Evolutionary conservation across 2,329 filamentous ascomycete species (phyloP), one percentile per base, ranked within the genome.

Genomic region (Trichoderma sp.): DNA sequence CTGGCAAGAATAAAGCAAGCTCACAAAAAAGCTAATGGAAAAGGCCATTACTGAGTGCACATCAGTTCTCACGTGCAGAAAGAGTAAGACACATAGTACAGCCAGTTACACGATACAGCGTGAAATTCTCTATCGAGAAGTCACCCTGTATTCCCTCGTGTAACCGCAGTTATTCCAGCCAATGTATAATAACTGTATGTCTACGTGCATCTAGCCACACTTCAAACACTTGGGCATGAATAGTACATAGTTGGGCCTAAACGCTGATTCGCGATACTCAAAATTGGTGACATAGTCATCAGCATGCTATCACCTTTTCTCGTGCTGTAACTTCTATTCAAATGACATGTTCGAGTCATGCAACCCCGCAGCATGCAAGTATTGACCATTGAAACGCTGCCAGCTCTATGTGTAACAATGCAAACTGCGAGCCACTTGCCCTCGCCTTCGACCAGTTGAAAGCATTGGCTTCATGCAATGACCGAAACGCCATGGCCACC

Each of bases 331-430:
- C 10, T 49, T 21, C n/a, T 24, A 13, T 24, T 21, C n/a, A 49
- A 47, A 24, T 24, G 47, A 49, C 5, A 14, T 1, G 11, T 47
- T 14, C 19, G 37, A 31, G 3, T 14, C 24, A 47, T 5, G 31
- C 31, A 61, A 19, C 27, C 58, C 58, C 58, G 40, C 58, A 27
- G 29, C 58, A 29, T n/a, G 58, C 24, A 27, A 47, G 11, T 3
- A 31, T 31, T 11, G 58, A 33, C 58, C 58, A 61, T 49, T 61
- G 27, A 61, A 31, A 43, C 3, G 40, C 37, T 10, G 58, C 58
- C 37, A 61, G 27, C 58, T 61, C 13, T 61, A 5, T 29, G 58
- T 61, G 58, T 49, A 29, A 61, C 58, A 29, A 31, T 49, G 58
- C 37, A 60, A 35, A 35, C 58, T 60, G 35, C 58, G 47, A 60